phyloP scores from a whole-genome alignment of 768 basidiomycete species.

The Tulasnella sp. region DNA sequence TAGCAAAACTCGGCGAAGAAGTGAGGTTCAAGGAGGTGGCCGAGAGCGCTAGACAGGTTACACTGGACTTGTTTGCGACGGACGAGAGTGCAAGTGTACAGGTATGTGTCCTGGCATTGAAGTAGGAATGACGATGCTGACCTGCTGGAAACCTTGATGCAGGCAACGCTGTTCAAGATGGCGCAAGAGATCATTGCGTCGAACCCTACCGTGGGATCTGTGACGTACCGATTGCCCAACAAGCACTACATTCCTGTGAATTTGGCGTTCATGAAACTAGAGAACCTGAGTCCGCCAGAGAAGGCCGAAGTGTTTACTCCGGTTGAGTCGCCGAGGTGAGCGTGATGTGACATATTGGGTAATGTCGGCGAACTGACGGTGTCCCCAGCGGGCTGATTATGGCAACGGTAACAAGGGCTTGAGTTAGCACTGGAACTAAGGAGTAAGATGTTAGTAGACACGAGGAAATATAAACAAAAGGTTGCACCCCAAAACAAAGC shows the following conservation, averaged over 20 bases:
- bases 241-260: constrained; percentile 90
- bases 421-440: no score
- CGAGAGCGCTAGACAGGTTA: constrained; percentile 43
- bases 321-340: constrained; percentile 72
- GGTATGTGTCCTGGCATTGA: constrained; percentile 34
- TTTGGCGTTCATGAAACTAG: constrained; percentile 33
- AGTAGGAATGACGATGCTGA: background rate
- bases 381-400: constrained; percentile 27
- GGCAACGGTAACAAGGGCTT: constrained; percentile 24
- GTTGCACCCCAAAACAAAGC: background rate
- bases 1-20: constrained; percentile 36
- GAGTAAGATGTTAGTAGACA: background rate
- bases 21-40: constrained; percentile 49
- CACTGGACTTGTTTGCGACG: constrained; percentile 67
- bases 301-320: constrained; percentile 82
- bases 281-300: constrained; percentile 29
- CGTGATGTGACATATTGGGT: constrained; percentile 6
- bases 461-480: background rate
- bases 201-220: constrained; percentile 44
- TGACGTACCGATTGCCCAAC: constrained; percentile 75
- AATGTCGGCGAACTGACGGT: constrained; percentile 1
- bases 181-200: constrained; percentile 56
- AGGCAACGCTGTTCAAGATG: constrained; percentile 93
- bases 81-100: constrained; percentile 91
- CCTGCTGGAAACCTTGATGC: constrained; percentile 9